Conservation (phyloP, 257 asterid genomes). For the Nyctanthes arbortristis region DNA sequence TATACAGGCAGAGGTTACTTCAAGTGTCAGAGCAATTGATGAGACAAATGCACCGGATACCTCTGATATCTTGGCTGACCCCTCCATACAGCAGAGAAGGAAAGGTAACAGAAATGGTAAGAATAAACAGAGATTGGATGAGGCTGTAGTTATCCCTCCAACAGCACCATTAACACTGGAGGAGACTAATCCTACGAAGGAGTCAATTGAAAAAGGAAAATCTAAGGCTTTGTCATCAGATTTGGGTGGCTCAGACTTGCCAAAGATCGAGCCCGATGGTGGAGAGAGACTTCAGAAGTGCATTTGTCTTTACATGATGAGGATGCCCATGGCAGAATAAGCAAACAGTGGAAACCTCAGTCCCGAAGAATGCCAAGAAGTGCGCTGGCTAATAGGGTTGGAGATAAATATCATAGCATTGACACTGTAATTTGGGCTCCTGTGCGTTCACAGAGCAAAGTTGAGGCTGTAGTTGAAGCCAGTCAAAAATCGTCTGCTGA, state of each 20-base stretch:
- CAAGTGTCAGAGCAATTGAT: slow-evolving; percentile 26
- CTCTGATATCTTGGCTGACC: slow-evolving; percentile 36
- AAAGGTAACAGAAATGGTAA: slow-evolving; percentile 52
- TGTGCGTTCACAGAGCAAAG: slow-evolving; percentile 63
- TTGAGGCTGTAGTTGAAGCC: slow-evolving; percentile 52
- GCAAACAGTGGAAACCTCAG: slow-evolving; percentile 62
- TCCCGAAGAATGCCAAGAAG: slow-evolving; percentile 57
- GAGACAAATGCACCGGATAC: slow-evolving; percentile 39
- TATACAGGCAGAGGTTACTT: slow-evolving; percentile 30
- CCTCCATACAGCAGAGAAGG: slow-evolving; percentile 55
- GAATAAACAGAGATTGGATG: slow-evolving; percentile 60
- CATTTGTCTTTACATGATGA: slow-evolving; percentile 45
- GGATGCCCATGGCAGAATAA: slow-evolving; percentile 51
- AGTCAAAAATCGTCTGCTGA: slow-evolving; percentile 42
- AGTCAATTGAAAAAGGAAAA: slow-evolving; percentile 37
- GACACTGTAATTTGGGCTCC: slow-evolving; percentile 95
- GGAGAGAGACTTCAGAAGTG: slow-evolving; percentile 38
- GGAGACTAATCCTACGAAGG: slow-evolving; percentile 32
- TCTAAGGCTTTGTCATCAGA: slow-evolving; percentile 38
- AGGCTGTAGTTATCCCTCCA: slow-evolving; percentile 32
- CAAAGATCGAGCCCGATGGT: slow-evolving; percentile 32
- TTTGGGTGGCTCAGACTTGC: slow-evolving; percentile 35
- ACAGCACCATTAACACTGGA: slow-evolving; percentile 31
- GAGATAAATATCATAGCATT: slow-evolving; percentile 57
- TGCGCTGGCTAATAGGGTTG: slow-evolving; percentile 60